Evolutionary conservation across 148 eudicot genomes (phyloP), one percentile per base, ranked within the genome.

Genomic region (Rheum nobile): DNA sequence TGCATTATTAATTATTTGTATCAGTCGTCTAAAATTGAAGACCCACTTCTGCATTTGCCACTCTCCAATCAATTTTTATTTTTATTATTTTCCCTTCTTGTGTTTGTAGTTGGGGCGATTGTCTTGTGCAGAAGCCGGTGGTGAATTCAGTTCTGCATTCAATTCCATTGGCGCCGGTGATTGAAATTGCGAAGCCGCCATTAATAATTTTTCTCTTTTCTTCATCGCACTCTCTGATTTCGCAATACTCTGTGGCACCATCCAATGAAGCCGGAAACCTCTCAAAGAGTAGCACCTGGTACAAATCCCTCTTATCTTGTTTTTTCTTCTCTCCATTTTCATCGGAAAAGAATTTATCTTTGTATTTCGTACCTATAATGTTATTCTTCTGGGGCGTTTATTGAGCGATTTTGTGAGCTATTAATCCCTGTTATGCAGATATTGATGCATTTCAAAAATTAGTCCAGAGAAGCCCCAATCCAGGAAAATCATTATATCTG

Each of bases 211-310:
- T 39, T 11, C 39, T 0, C 9, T 3, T 31, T 59, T 29, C 67
- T 29, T 61, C 34, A 17, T 61, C 35, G 34, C 34, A 11, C 3
- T 59, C 32, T 9, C 13, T 8, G 61, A 54, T 59, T 13, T 28
- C 28, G 35, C 67, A 3, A 0, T 26, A 31, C 4, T 65, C 10
- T 34, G 21, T 6, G 21, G 32, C 11, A 17, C 16, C 39, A 48
- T 34, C 21, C 37, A 77, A 77, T 77, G 79, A 77, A 77, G 79
- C 39, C 75, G 38, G 75, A 77, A 71, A 57, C 71, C 14, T 72
- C 75, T 37, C 24, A 38, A 31, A 57, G 39, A 42, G 44, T 54
- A 37, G 37, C 74, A 6, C 22, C 75, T 29, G 74, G 75, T 71
- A 39, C 34, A 42, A 68, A 7, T 73, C 19, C 35, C 24, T 26